Evolutionary conservation across 345 rosid genomes (phyloP), one percentile per base, ranked within the genome.

Genomic region (Luvunga scandens): DNA sequence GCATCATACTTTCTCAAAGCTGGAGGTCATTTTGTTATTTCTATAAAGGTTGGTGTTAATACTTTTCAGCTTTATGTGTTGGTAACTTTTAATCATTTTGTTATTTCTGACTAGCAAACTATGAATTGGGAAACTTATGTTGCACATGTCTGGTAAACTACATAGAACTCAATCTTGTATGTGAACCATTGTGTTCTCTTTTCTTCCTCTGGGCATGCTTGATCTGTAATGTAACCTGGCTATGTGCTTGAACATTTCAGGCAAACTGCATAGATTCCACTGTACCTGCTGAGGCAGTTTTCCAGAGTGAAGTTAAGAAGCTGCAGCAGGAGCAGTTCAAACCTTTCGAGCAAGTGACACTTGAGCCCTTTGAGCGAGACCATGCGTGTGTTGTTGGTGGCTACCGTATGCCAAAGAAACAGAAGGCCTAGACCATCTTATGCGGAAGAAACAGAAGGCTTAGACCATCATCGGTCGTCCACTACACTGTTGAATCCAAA

Each of bases 21-120:
- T 39, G 98, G 98, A 50, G 98, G 98, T 4, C 97, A 97, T 83
- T 97, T 97, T 85, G 99, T 97, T 14, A 97, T 97, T 66, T 97
- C 99, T 48, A 97, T 97, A 57, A 97, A 97, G 99, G 99, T 97
- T 65, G 22, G 91, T 82, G 34, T 75, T 59, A 42, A 28, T 6
- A 48, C 19, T 45, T 60, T 48, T 14, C 56, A 50, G 39, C 33
- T 2, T n/a, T 57, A 6, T 34, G 16, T 6, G 12, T 59, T 1
- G 50, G 50, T 13, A 13, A 53, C 55, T 4, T 9, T 27, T 71
- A 9, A n/a, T 33, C 16, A 71, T 56, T n/a, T 1, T 22, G 2
- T 5, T 38, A 3, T 30, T 13, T 45, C 50, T 45, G 13, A 13
- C 16, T 45, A 3, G 50, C 18, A 45, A 45, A 45, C 18, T 45